Evolutionary conservation across 176 grass and related monocot genomes (phyloP).

Genomic region (Ensete glaucum): DNA sequence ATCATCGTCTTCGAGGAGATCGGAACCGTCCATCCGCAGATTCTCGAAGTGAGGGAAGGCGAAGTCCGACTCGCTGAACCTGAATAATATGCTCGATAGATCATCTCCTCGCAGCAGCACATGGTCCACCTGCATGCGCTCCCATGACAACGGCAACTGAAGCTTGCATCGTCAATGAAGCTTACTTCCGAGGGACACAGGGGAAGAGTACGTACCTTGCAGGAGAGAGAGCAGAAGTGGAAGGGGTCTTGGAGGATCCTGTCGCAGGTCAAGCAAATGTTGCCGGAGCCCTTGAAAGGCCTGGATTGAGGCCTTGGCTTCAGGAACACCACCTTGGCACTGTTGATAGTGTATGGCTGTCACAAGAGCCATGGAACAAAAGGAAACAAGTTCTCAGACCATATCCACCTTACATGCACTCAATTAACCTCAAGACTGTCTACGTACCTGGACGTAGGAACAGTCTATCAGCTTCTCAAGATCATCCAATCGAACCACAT

Average conservation of each 20-base stretch:
- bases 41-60: not conserved
- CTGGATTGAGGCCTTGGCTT: constrained; percentile 8
- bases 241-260: constrained; percentile 1
- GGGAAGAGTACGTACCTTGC: not conserved
- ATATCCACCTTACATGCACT: too few species aligned
- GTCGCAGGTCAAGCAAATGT: not conserved
- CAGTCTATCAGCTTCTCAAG: not conserved
- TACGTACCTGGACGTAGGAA: not conserved
- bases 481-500: not conserved
- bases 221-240: not conserved
- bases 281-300: constrained; percentile 1
- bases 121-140: constrained; percentile 3
- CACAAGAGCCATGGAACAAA: not conserved
- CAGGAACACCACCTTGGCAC: not conserved
- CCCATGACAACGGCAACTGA: too few species aligned
- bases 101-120: not conserved
- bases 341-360: constrained; percentile 2
- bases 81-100: not conserved
- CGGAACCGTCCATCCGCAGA: not conserved
- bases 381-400: not conserved
- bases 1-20: not conserved
- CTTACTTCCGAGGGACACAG: too few species aligned
- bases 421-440: too few species aligned
- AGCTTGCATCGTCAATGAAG: too few species aligned
- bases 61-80: not conserved